Conservation (phyloP, 495 filamentous ascomycete genomes). For the Podospora conica region DNA sequence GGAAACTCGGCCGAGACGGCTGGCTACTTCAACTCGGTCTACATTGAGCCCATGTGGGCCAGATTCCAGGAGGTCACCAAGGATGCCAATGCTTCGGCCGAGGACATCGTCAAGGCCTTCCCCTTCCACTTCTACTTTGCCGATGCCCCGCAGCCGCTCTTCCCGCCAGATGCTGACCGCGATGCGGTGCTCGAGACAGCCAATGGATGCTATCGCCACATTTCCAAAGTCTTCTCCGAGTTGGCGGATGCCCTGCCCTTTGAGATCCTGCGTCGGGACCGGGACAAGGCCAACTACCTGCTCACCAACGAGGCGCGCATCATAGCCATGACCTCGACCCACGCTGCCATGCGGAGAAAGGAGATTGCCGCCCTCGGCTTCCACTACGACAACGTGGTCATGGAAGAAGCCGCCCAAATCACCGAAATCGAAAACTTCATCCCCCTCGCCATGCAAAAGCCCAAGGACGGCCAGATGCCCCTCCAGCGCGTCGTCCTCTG, state of each 20-base stretch:
- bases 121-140: constrained; percentile 89
- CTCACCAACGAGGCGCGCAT: constrained; percentile 92
- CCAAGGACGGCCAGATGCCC: constrained; percentile 62
- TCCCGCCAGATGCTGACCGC: constrained; percentile 55
- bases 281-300: constrained; percentile 92
- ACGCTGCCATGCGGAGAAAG: constrained; percentile 92
- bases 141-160: constrained; percentile 80
- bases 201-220: constrained; percentile 82
- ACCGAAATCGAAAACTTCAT: constrained; percentile 98
- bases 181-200: constrained; percentile 71
- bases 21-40: constrained; percentile 90
- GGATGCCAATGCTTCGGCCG: constrained; percentile 44
- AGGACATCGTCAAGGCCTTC: constrained; percentile 65
- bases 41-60: constrained; percentile 81
- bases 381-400: constrained; percentile 94
- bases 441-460: constrained; percentile 80
- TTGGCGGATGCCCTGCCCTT: constrained; percentile 92
- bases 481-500: constrained; percentile 87
- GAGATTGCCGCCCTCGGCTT: constrained; percentile 91
- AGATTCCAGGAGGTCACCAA: constrained; percentile 66
- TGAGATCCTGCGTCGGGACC: constrained; percentile 79
- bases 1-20: constrained; percentile 95
- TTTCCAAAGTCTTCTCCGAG: constrained; percentile 86
- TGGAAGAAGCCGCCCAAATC: constrained; percentile 98
- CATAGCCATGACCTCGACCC: constrained; percentile 96